Evolutionary conservation across 306 rosid genomes (phyloP).

Genomic region (Fragaria vesca): DNA sequence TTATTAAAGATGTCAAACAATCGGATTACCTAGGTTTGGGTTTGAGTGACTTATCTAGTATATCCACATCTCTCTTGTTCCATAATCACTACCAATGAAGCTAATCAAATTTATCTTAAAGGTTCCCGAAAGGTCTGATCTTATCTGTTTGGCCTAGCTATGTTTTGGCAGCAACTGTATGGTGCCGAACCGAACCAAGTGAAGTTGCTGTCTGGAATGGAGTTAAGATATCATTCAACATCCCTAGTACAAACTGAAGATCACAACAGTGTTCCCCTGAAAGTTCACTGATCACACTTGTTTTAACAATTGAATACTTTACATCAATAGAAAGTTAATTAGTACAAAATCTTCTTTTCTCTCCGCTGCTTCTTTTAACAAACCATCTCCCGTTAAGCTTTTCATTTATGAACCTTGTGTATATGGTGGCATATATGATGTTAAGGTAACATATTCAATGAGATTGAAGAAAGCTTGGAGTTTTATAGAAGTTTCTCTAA

Average conservation of each 20-base stretch:
- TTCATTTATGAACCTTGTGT: conserved; percentile 18
- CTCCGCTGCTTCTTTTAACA: conserved; percentile 15
- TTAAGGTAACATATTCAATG: conserved; percentile 14
- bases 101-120: neutral
- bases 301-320: neutral
- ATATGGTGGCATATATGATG: conserved; percentile 12
- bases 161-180: neutral
- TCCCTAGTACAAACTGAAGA: neutral
- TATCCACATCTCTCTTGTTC: neutral
- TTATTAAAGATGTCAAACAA: no score
- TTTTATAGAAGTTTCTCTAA: conserved; percentile 78
- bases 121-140: neutral
- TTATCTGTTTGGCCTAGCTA: neutral
- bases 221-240: neutral
- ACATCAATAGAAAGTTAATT: neutral
- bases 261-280: neutral
- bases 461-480: conserved; percentile 19
- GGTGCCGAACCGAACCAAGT: neutral
- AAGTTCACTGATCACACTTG: conserved; percentile 10
- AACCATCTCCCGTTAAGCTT: conserved; percentile 19
- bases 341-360: neutral
- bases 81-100: neutral
- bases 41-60: no score
- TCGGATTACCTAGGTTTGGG: no score
- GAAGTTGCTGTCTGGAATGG: neutral